These are phyloP conservation scores for Tetradesmus obliquus DNA, from an alignment of 139 green algal genomes.

Conservation along the genomic window DNA sequence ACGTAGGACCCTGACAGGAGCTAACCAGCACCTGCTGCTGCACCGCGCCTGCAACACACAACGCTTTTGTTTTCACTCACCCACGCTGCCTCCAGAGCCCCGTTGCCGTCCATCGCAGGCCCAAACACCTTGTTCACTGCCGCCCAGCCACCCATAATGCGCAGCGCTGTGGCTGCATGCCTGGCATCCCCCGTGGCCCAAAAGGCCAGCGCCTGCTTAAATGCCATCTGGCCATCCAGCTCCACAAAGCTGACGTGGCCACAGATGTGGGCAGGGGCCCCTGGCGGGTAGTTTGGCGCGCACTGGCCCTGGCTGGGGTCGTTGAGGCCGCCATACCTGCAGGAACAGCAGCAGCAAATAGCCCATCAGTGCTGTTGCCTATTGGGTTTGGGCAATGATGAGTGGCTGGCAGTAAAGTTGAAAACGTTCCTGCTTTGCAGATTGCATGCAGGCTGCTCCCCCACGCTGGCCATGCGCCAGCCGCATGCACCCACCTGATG, in stretches of 20 bases:
- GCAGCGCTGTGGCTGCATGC: background rate
- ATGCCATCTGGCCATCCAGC: constrained; percentile 35
- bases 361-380: too few relatives aligned
- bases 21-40: background rate
- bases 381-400: too few relatives aligned
- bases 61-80: background rate
- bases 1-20: background rate
- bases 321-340: constrained; percentile 10
- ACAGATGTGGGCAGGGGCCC: constrained; percentile 2
- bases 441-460: too few relatives aligned
- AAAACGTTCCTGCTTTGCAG: too few relatives aligned
- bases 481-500: background rate
- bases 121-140: background rate
- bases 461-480: background rate
- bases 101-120: background rate
- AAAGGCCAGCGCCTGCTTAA: constrained; percentile 18
- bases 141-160: background rate
- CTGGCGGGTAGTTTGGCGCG: background rate
- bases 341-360: background rate
- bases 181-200: background rate
- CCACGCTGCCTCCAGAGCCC: constrained; percentile 25
- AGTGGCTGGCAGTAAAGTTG: too few relatives aligned
- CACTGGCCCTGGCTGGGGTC: constrained; percentile 5
- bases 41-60: background rate
- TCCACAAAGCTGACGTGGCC: constrained; percentile 29